These are phyloP conservation scores for Whalleya microplaca DNA, from an alignment of 2,329 filamentous ascomycete genomes.

Conservation along the genomic window DNA sequence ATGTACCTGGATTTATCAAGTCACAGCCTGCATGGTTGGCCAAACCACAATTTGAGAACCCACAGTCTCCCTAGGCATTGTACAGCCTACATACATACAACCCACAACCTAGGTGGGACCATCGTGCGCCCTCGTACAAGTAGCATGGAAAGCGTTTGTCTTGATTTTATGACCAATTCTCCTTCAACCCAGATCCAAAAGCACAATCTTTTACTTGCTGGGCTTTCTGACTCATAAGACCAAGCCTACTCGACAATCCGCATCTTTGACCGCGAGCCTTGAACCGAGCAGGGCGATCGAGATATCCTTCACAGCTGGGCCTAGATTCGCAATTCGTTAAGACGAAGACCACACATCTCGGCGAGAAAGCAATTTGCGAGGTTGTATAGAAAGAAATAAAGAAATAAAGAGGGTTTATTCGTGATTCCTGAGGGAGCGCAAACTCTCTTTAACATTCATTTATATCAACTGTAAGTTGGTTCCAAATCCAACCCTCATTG, in stretches of 20 bases:
- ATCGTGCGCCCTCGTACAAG: constrained; percentile 17
- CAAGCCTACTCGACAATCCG: background rate
- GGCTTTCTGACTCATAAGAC: background rate
- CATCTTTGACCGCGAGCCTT: background rate
- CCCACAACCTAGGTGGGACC: constrained; percentile 21
- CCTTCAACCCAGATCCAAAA: background rate
- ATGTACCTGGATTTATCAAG: constrained; percentile 17
- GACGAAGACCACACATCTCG: constrained; percentile 10
- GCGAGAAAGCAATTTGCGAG: background rate
- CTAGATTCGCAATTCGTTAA: background rate
- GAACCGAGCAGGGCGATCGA: background rate
- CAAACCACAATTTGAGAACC: background rate
- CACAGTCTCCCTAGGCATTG: background rate
- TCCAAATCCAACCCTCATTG: background rate
- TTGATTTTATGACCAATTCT: background rate
- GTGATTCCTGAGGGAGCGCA: background rate
- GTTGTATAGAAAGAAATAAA: background rate
- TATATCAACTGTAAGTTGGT: constrained; percentile 9
- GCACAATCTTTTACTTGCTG: background rate
- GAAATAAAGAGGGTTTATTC: background rate
- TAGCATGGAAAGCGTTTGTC: background rate
- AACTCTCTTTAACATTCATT: background rate
- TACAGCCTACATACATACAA: background rate
- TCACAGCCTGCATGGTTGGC: constrained; percentile 2
- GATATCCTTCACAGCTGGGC: background rate